Evolutionary conservation across 345 rosid genomes (phyloP).

Genomic region (Barbarea vulgaris): DNA sequence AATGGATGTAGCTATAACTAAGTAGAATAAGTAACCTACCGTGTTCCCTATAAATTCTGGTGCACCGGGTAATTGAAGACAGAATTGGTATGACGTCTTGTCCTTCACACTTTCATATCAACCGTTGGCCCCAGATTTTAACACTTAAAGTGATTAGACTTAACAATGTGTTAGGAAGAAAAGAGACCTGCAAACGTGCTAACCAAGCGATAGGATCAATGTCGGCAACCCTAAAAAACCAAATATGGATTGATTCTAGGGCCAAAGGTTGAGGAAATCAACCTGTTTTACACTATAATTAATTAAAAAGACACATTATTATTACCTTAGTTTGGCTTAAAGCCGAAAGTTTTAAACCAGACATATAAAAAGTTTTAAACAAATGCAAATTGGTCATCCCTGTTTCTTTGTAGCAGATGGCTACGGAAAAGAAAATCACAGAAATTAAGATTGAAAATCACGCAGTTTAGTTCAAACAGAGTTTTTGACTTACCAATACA

Average conservation of each 20-base stretch:
- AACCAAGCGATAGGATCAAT: conserved; percentile 81
- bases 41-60: conserved; percentile 94
- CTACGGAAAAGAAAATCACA: conserved; percentile 37
- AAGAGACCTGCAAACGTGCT: conserved; percentile 73
- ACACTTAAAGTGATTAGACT: neutral
- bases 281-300: too few species aligned
- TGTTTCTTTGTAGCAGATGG: conserved; percentile 75
- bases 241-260: too few species aligned
- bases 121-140: neutral
- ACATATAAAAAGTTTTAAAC: conserved; percentile 93
- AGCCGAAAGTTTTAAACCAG: conserved; percentile 89
- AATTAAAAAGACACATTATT: too few species aligned
- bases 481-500: conserved; percentile 60
- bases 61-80: conserved; percentile 81
- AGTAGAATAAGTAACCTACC: conserved; percentile 42
- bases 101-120: conserved; percentile 63
- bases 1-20: neutral
- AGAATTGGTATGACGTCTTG: conserved; percentile 83
- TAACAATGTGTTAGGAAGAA: neutral
- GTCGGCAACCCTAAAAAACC: too few species aligned
- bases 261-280: too few species aligned
- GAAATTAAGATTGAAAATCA: neutral
- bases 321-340: conserved; percentile 84
- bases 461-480: too few species aligned
- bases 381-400: conserved; percentile 67